Conservation (phyloP, 2,329 filamentous ascomycete genomes). For the Pseudogymnoascus sp. region DNA sequence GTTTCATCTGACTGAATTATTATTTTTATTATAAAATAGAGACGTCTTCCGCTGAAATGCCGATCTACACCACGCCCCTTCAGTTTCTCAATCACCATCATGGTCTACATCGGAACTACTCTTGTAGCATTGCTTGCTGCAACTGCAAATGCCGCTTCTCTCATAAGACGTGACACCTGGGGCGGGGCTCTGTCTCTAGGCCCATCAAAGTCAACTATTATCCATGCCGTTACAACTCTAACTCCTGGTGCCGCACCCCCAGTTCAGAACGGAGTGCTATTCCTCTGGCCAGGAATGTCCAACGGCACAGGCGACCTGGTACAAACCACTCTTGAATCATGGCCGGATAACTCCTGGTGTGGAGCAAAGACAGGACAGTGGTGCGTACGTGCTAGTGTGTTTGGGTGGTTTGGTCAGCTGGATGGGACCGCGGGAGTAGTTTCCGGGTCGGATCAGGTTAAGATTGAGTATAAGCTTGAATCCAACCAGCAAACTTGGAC, state of each 20-base stretch:
- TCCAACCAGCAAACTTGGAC: constrained; percentile 22
- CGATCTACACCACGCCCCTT: not conserved
- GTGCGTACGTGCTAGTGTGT: constrained; percentile 38
- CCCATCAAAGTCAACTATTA: constrained; percentile 34
- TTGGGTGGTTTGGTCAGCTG: constrained; percentile 38
- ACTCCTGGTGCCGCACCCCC: constrained; percentile 35
- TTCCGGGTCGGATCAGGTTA: constrained; percentile 26
- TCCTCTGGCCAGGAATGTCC: constrained; percentile 41
- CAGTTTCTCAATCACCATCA: not conserved
- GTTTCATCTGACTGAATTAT: not conserved
- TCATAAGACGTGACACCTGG: constrained; percentile 28
- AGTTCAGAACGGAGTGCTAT: constrained; percentile 35
- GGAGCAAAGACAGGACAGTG: constrained; percentile 35
- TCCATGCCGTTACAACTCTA: constrained; percentile 37
- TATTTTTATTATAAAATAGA: not conserved
- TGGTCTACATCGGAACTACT: not conserved
- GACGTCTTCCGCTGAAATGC: not conserved
- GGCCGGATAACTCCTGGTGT: constrained; percentile 38
- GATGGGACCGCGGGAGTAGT: constrained; percentile 26
- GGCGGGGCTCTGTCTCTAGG: constrained; percentile 36
- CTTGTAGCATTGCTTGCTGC: constrained; percentile 6
- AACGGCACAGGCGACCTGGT: constrained; percentile 40
- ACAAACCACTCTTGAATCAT: constrained; percentile 38
- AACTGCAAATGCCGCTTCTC: constrained; percentile 7
- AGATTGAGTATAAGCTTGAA: constrained; percentile 27